Conservation (phyloP, 306 rosid genomes). For the Trichosanthes truncata region DNA sequence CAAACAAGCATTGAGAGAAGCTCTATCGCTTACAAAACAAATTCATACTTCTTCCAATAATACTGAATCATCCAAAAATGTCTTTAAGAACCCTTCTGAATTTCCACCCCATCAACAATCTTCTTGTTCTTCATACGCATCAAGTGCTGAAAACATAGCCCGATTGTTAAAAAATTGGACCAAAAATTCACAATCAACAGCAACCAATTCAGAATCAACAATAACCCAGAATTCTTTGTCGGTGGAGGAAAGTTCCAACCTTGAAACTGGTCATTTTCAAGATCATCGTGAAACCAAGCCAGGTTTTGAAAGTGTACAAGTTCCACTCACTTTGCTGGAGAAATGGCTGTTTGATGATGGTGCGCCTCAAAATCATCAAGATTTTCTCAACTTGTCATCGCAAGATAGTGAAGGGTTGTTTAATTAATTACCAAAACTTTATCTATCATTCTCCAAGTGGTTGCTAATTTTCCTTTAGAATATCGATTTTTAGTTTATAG, state of each 20-base stretch:
- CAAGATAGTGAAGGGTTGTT: constrained; percentile 31
- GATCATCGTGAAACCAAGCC: constrained; percentile 52
- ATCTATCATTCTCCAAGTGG: not conserved
- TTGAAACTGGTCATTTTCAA: constrained; percentile 14
- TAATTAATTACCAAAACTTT: not conserved
- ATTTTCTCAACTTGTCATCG: constrained; percentile 38
- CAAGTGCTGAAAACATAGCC: constrained; percentile 67
- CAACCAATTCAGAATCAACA: not conserved
- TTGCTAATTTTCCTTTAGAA: not conserved
- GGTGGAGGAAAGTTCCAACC: not conserved
- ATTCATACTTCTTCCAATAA: constrained; percentile 4
- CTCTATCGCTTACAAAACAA: constrained; percentile 60
- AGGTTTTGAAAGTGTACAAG: constrained; percentile 12
- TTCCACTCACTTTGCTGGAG: constrained; percentile 62
- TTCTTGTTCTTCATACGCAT: constrained; percentile 37
- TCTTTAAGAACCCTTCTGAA: not conserved
- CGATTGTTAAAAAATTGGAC: constrained; percentile 62
- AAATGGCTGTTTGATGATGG: constrained; percentile 81
- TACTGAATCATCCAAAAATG: not conserved
- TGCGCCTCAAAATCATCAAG: constrained; percentile 37
- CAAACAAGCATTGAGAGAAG: constrained; percentile 68
- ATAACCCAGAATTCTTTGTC: constrained; percentile 9
- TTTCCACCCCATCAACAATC: not conserved
- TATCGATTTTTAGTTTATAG: not conserved
- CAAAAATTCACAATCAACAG: constrained; percentile 29